Conservation (phyloP, 805 yeast species). For the Myxozyma geophila region DNA sequence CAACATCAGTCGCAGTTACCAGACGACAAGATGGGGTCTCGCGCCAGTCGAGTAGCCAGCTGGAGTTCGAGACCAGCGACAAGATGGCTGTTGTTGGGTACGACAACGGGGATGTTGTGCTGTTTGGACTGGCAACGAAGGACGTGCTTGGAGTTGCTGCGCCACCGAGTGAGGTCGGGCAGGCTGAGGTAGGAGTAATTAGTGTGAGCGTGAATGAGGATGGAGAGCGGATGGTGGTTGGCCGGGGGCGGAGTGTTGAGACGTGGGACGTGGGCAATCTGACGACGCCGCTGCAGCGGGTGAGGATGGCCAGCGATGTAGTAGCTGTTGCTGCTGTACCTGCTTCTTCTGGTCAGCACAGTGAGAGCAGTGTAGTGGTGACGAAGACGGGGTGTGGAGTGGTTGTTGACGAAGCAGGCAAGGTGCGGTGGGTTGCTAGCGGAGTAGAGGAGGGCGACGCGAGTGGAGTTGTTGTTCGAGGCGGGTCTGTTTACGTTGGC, state of each 20-base stretch:
- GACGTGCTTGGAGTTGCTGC: constrained; percentile 7
- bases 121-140: constrained; percentile 24
- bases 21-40: constrained; percentile 43
- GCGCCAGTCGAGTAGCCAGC: constrained; percentile 18
- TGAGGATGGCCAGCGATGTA: not conserved
- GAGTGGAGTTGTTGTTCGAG: too few species aligned
- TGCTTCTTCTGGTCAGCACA: not conserved
- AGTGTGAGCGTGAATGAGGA: constrained; percentile 3
- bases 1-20: constrained; percentile 18
- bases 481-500: not conserved
- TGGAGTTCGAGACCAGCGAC: constrained; percentile 57
- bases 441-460: not conserved
- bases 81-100: constrained; percentile 47
- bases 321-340: not conserved
- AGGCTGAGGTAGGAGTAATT: constrained; percentile 5
- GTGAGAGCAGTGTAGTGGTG: not conserved
- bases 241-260: constrained; percentile 16
- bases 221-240: constrained; percentile 9
- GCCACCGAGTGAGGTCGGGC: constrained; percentile 1
- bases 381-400: constrained; percentile 1
- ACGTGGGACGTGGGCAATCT: constrained; percentile 26
- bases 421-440: not conserved
- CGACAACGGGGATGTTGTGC: constrained; percentile 39
- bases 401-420: too few species aligned
- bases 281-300: constrained; percentile 13